Conservation (phyloP, 345 rosid genomes). For the Anastatica hierochuntica region DNA sequence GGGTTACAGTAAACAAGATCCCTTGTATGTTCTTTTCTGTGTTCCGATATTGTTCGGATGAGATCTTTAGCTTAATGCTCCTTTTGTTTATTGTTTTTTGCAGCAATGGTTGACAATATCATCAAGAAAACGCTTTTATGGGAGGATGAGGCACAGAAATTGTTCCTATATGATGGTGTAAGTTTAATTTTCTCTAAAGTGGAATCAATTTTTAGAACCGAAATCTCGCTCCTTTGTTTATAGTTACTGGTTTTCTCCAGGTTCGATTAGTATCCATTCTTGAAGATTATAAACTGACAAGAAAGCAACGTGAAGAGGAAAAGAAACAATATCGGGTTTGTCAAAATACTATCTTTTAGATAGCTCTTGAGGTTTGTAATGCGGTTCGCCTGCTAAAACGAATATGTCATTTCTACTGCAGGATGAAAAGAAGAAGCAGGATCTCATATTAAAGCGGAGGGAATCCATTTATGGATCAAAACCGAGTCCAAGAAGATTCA, state of each 20-base stretch:
- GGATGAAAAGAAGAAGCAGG: constrained; percentile 97
- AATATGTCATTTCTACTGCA: constrained; percentile 18
- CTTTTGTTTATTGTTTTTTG: constrained; percentile 3
- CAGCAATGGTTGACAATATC: constrained; percentile 87
- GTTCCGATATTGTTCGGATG: neutral
- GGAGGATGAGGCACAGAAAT: constrained; percentile 58
- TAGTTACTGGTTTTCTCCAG: constrained; percentile 34
- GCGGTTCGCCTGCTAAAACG: neutral
- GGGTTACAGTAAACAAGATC: constrained; percentile 69
- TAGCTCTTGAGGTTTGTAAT: neutral
- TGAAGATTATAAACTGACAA: constrained; percentile 78
- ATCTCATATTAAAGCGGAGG: constrained; percentile 60
- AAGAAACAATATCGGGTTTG: constrained; percentile 76
- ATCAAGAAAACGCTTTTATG: constrained; percentile 70
- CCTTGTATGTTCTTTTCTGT: constrained; percentile 43
- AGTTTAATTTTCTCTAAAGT: constrained; percentile 16
- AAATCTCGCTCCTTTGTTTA: too few relatives aligned
- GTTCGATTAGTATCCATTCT: constrained; percentile 65
- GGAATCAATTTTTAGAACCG: neutral
- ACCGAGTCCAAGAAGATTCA: constrained; percentile 85
- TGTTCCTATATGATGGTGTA: constrained; percentile 89
- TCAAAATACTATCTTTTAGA: constrained; percentile 31
- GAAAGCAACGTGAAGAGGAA: constrained; percentile 79
- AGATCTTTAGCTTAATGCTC: constrained; percentile 1
- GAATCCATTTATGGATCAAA: constrained; percentile 84